Evolutionary conservation across 2,329 filamentous ascomycete genomes (phyloP).

Genomic region (Xylaria sp.): DNA sequence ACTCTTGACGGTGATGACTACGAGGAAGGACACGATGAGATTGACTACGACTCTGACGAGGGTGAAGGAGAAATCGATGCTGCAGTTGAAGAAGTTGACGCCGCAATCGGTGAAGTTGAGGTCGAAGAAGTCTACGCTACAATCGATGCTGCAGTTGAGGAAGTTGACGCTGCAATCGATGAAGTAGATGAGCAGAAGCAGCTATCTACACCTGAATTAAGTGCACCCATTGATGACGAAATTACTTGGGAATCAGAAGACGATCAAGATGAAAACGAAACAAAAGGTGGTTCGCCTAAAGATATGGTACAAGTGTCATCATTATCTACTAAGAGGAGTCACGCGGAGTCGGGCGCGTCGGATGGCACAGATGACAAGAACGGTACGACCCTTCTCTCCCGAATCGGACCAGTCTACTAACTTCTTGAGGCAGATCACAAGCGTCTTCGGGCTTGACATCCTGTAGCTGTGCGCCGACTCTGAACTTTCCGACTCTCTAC

Average conservation of each 20-base stretch:
- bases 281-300: conserved; percentile 30
- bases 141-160: conserved; percentile 23
- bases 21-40: conserved; percentile 43
- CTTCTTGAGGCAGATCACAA: conserved; percentile 52
- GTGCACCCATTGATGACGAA: conserved; percentile 39
- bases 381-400: conserved; percentile 33
- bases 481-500: conserved; percentile 11
- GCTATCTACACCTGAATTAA: conserved; percentile 31
- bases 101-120: conserved; percentile 29
- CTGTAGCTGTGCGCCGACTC: conserved; percentile 23
- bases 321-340: conserved; percentile 38
- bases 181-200: conserved; percentile 27
- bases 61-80: conserved; percentile 48
- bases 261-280: conserved; percentile 32
- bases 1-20: conserved; percentile 43
- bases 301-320: conserved; percentile 45
- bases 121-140: conserved; percentile 34
- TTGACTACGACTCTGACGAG: conserved; percentile 44
- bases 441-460: conserved; percentile 54
- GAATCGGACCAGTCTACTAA: conserved; percentile 38
- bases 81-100: conserved; percentile 35
- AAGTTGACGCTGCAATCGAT: conserved; percentile 33
- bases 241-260: conserved; percentile 45
- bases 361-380: conserved; percentile 38
- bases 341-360: conserved; percentile 36